These are phyloP conservation scores for Talaromyces atroroseus DNA, from an alignment of 2,329 filamentous ascomycete genomes.

Conservation along the genomic window DNA sequence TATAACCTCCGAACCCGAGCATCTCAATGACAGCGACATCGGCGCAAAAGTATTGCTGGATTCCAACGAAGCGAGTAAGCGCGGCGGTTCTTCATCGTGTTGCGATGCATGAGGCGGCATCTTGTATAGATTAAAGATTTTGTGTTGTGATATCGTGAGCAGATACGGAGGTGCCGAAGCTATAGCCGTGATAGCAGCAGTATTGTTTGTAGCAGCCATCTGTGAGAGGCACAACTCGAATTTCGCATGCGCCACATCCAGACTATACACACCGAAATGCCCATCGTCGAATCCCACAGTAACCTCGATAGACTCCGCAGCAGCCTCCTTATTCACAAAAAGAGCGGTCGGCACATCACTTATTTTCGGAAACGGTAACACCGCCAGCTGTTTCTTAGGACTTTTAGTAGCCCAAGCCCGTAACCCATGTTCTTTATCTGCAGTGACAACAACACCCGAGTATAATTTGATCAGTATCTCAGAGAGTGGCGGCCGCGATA, in stretches of 20 bases:
- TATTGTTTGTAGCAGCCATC: conserved; percentile 37
- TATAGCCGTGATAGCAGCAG: conserved; percentile 62
- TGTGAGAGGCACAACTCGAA: conserved; percentile 55
- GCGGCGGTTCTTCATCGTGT: conserved; percentile 33
- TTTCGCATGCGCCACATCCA: conserved; percentile 43
- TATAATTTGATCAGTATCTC: conserved; percentile 69
- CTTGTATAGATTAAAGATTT: conserved; percentile 70
- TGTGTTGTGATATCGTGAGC: conserved; percentile 68
- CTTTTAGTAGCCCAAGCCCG: conserved; percentile 70
- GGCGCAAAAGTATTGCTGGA: conserved; percentile 76
- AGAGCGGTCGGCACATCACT: conserved; percentile 59
- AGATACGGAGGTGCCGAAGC: conserved; percentile 71
- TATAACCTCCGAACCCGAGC: conserved; percentile 58
- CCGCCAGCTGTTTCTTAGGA: conserved; percentile 56
- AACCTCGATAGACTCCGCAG: conserved; percentile 50
- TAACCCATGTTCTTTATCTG: conserved; percentile 62
- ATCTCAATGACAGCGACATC: conserved; percentile 75
- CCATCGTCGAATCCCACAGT: conserved; percentile 68
- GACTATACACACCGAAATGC: conserved; percentile 62
- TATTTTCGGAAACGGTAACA: conserved; percentile 42
- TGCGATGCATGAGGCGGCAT: conserved; percentile 35
- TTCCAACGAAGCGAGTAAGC: conserved; percentile 68
- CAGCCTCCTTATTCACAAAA: conserved; percentile 27
- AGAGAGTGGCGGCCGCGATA: conserved; percentile 52
- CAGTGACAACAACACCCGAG: conserved; percentile 72